Percentiles rank a stretch among this genome's conserved stretches.
Evolutionary conservation across 495 filamentous ascomycete species (phyloP).

Genomic region (Aspergillus cristatus): DNA sequence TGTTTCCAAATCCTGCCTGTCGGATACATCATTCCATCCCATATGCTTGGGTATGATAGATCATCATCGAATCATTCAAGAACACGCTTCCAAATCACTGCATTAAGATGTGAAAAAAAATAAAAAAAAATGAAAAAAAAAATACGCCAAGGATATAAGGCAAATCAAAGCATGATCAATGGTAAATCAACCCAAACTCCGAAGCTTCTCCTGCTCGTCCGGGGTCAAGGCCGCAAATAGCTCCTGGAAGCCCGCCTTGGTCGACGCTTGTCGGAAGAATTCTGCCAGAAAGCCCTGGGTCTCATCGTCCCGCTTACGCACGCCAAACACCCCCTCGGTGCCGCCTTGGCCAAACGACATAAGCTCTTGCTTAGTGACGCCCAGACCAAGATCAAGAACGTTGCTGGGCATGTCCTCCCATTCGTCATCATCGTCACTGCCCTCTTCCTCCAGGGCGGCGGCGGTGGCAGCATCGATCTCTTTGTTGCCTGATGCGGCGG

Average conservation of each 20-base stretch:
- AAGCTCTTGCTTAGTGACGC: constrained; percentile 59
- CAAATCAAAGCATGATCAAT: too few species aligned
- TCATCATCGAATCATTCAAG: too few species aligned
- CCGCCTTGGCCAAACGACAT: constrained; percentile 64
- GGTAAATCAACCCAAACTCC: constrained; percentile 23
- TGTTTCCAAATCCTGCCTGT: too few species aligned
- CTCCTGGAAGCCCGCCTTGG: constrained; percentile 64
- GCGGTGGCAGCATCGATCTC: constrained; percentile 47
- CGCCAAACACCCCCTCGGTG: constrained; percentile 40
- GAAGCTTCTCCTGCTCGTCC: constrained; percentile 67
- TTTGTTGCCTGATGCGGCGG: constrained; percentile 46
- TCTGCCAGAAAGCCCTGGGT: constrained; percentile 73
- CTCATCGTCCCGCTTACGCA: constrained; percentile 76
- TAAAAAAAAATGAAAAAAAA: background rate
- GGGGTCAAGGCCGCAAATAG: constrained; percentile 60
- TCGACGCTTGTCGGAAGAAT: constrained; percentile 70
- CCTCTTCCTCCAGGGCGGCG: constrained; percentile 44
- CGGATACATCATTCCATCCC: too few species aligned
- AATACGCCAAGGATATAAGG: background rate
- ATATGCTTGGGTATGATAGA: too few species aligned
- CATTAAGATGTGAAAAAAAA: too few species aligned
- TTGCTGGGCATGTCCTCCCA: constrained; percentile 83
- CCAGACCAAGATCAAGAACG: constrained; percentile 60
- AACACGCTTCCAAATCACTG: too few species aligned
- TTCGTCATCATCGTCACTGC: constrained; percentile 55